These are phyloP conservation scores for Parmelia sp. DNA, from an alignment of 495 filamentous ascomycete species.

Conservation along the genomic window DNA sequence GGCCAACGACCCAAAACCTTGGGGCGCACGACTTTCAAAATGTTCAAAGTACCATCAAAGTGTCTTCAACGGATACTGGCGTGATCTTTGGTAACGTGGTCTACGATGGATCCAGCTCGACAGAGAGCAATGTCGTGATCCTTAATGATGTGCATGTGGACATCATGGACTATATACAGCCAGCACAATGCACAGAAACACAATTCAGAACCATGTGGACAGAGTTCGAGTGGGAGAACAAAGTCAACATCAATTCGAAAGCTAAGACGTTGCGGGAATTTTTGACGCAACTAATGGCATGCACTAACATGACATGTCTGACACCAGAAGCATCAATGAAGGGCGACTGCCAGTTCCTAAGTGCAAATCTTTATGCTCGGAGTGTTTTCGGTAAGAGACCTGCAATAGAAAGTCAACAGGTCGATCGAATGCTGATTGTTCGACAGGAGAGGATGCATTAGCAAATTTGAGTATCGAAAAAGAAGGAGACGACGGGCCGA, in stretches of 20 bases:
- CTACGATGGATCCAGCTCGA: conserved; percentile 92
- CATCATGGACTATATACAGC: conserved; percentile 99
- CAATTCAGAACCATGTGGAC: conserved; percentile 99
- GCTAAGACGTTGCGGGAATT: conserved; percentile 89
- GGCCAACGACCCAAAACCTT: conserved; percentile 91
- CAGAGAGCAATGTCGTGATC: conserved; percentile 95
- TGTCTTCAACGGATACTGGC: conserved; percentile 95
- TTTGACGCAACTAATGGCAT: conserved; percentile 90
- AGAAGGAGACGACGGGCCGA: conserved; percentile 88
- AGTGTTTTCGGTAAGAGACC: conserved; percentile 90
- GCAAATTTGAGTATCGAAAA: conserved; percentile 98
- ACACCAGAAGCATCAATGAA: conserved; percentile 94
- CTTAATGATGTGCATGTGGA: conserved; percentile 98
- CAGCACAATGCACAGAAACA: conserved; percentile 91
- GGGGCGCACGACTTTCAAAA: conserved; percentile 95
- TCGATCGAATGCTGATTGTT: conserved; percentile 16
- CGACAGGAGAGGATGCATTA: conserved; percentile 90
- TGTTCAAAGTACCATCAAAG: conserved; percentile 98
- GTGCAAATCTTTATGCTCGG: conserved; percentile 92
- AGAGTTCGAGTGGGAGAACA: conserved; percentile 99
- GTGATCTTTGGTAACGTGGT: conserved; percentile 99
- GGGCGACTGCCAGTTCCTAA: conserved; percentile 96
- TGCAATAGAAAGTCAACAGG: neutral
- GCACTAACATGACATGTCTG: conserved; percentile 97
- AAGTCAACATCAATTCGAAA: conserved; percentile 99